Evolutionary conservation across 2,329 filamentous ascomycete genomes (phyloP).

Genomic region (Diplodia seriata): DNA sequence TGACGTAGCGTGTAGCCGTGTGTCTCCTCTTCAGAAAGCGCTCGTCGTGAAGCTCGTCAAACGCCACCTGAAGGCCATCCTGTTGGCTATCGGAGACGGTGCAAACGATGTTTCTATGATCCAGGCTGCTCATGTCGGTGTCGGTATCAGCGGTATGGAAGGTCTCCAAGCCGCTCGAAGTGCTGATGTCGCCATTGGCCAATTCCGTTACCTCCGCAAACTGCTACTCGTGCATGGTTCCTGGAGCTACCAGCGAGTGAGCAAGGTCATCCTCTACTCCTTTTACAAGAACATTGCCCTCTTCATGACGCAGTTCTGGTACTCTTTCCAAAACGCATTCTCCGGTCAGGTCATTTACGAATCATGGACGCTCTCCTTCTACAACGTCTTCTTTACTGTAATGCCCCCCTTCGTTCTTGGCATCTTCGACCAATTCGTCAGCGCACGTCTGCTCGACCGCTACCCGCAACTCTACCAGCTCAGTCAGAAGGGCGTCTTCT

Average conservation of each 20-base stretch:
- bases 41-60: conserved; percentile 98
- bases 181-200: conserved; percentile 92
- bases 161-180: conserved; percentile 95
- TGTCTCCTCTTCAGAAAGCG: conserved; percentile 95
- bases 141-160: conserved; percentile 96
- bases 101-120: conserved; percentile 99
- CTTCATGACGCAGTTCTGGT: conserved; percentile 99
- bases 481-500: conserved; percentile 91
- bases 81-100: conserved; percentile 94
- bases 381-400: conserved; percentile 98
- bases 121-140: conserved; percentile 95
- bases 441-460: conserved; percentile 87
- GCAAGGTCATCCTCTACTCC: conserved; percentile 96
- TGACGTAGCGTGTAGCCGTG: conserved; percentile 67
- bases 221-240: conserved; percentile 92
- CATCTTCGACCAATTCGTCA: conserved; percentile 97
- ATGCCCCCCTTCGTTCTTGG: conserved; percentile 92
- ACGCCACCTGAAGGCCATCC: conserved; percentile 86
- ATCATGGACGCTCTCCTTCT: conserved; percentile 99
- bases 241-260: conserved; percentile 97
- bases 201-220: conserved; percentile 95
- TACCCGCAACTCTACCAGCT: conserved; percentile 96
- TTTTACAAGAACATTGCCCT: conserved; percentile 99
- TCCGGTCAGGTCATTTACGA: conserved; percentile 98
- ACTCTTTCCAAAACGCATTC: conserved; percentile 97